These are phyloP conservation scores for Neckera pumila DNA, from an alignment of 225 moss, liverwort and hornwort species.

Conservation along the genomic window DNA sequence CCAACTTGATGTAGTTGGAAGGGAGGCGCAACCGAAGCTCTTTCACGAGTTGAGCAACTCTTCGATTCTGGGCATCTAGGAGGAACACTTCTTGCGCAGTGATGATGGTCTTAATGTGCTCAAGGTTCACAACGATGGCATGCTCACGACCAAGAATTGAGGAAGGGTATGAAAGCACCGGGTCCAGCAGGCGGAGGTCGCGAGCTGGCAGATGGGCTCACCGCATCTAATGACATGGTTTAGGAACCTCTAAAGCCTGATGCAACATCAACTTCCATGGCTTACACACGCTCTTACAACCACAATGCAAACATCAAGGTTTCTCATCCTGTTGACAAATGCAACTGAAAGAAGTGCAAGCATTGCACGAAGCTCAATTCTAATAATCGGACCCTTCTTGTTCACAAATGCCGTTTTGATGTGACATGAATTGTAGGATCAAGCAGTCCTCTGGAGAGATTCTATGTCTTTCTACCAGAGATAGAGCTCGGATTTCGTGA, in stretches of 20 bases:
- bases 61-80: not conserved
- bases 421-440: not conserved
- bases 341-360: not conserved
- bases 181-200: conserved; percentile 35
- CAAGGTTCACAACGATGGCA: conserved; percentile 34
- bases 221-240: conserved; percentile 20
- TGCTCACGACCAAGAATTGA: conserved; percentile 29
- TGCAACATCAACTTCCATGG: not conserved
- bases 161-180: conserved; percentile 3
- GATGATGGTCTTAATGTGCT: not conserved
- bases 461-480: not conserved
- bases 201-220: conserved; percentile 15
- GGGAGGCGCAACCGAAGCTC: conserved; percentile 16
- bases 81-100: conserved; percentile 37
- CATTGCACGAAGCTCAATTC: not conserved
- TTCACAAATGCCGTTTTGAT: not conserved
- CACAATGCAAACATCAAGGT: not conserved
- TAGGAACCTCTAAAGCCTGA: conserved; percentile 15
- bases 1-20: not conserved
- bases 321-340: not conserved
- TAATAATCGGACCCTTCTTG: not conserved
- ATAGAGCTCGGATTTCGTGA: no score
- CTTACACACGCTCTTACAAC: not conserved
- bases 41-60: conserved; percentile 12
- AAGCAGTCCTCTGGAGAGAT: no score